Evolutionary conservation across 2,329 filamentous ascomycete genomes (phyloP).

Genomic region (Diaporthe longicolla): DNA sequence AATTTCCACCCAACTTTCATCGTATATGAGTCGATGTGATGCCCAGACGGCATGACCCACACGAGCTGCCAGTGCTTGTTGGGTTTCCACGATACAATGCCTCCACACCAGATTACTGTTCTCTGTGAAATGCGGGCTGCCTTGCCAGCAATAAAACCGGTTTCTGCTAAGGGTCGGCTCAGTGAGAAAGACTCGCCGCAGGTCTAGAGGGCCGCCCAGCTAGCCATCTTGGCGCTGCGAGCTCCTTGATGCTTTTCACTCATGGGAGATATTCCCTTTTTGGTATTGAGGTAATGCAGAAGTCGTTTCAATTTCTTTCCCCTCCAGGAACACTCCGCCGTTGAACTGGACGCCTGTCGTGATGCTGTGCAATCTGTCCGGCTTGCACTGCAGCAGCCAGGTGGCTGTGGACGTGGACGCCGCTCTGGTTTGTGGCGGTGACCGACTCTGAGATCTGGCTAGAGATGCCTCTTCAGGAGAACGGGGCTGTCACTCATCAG

Average conservation of each 20-base stretch:
- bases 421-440: not conserved
- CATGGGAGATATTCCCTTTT: no score
- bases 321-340: not conserved
- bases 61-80: not conserved
- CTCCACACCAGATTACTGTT: not conserved
- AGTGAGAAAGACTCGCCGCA: not conserved
- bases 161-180: not conserved
- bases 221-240: not conserved
- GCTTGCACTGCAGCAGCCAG: constrained; percentile 16
- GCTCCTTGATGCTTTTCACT: not conserved
- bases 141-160: not conserved
- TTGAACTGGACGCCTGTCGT: not conserved
- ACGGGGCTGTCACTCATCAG: not conserved
- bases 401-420: not conserved
- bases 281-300: not conserved
- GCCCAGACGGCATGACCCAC: not conserved
- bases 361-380: not conserved
- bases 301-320: not conserved
- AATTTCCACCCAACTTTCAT: not conserved
- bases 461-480: not conserved
- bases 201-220: not conserved
- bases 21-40: not conserved
- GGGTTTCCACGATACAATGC: not conserved
- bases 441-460: not conserved
- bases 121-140: not conserved